Evolutionary conservation across 495 filamentous ascomycete species (phyloP), one percentile per base, ranked within the genome.

Genomic region (Sabuloglossum arenarium): DNA sequence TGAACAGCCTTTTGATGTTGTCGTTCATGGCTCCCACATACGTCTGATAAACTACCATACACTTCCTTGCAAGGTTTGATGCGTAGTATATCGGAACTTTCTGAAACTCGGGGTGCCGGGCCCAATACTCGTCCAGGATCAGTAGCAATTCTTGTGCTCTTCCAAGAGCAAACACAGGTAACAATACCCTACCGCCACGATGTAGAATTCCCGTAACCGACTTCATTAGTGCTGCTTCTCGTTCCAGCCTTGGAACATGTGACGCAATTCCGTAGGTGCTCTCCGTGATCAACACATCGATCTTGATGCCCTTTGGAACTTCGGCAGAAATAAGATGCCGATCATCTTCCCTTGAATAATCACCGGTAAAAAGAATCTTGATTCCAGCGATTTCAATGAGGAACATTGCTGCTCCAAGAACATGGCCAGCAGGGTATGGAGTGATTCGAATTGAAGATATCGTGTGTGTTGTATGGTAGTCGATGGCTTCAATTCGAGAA

Each of bases 1-100:
- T 75, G 70, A 93, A 94, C 8, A 91, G 75, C 1, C 84, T 77
- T 64, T 94, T 95, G 69, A 98, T 97, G 62, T 94, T 96, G 65
- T 95, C 90, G 65, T 98, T 98, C 91, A 98, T 98, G 27, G 88
- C 85, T 54, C 85, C 83, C 58, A 95, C 84, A 63, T 96, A 97
- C 0, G 91, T 98, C 67, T 96, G 90, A 64, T 98, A 98, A 6
- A 98, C 88, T 19, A 94, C 78, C 91, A 98, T 98, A 65, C 91
- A 98, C 67, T 94, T 91, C 60, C 90, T 73, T 0, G 91, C 91
- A 50, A 95, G 75, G 64, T 90, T 94, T 59, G 83, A 87, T 52
- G 91, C 91, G 67, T 96, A 98, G 71, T 96, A 98, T 55, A 98
- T 97, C 19, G 91, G 91, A 21, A 83, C 80, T 58, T 84, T 86